phyloP scores from a whole-genome alignment of 371 early-diverging fungal species.

The Mucor saturninus region DNA sequence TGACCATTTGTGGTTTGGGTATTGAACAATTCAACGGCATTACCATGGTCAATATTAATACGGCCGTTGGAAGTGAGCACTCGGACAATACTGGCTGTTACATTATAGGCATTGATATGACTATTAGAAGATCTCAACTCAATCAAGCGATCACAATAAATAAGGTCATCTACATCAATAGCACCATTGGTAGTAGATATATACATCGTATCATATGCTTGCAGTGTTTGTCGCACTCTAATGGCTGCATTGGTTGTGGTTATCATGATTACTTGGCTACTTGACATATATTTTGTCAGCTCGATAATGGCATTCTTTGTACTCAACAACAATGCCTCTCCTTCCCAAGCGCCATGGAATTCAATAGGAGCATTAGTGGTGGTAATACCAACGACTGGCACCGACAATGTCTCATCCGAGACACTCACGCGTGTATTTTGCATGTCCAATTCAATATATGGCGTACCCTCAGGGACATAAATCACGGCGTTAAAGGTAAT shows the following conservation, averaged over 20 bases:
- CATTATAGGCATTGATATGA: neutral
- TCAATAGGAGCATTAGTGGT: neutral
- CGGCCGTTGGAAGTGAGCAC: neutral
- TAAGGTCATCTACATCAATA: neutral
- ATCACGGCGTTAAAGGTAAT: neutral
- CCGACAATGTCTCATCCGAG: slow-evolving; percentile 3
- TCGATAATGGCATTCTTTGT: neutral
- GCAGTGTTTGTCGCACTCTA: neutral
- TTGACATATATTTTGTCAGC: neutral
- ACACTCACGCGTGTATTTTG: neutral
- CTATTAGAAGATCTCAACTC: neutral
- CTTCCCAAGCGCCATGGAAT: neutral
- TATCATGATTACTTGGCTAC: neutral
- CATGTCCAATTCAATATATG: neutral
- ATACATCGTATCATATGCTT: neutral
- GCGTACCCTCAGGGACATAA: neutral
- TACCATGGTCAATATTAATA: neutral
- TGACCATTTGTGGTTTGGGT: neutral
- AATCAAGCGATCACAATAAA: neutral
- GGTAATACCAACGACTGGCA: neutral
- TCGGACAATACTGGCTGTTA: neutral
- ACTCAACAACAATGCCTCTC: neutral
- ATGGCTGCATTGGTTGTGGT: neutral
- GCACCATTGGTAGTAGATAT: neutral
- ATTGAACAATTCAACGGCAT: neutral